A percentile compares a stretch with the other conserved stretches of the same genome.
Evolutionary conservation across 148 eudicot species (phyloP).

Genomic region (Fagopyrum esculentum): DNA sequence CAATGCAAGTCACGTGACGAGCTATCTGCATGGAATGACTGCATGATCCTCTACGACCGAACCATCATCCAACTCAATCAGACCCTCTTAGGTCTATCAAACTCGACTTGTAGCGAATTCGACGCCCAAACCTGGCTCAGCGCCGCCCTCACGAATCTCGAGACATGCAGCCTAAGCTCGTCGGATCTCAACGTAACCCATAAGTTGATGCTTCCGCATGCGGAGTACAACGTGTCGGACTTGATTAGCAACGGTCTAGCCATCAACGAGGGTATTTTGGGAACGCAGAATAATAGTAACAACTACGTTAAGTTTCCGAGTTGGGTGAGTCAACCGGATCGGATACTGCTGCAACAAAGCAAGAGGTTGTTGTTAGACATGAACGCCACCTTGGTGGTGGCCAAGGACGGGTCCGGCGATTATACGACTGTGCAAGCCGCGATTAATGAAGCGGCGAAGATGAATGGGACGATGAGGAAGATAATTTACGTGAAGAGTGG

Average conservation of each 20-base stretch:
- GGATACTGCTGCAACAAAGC: conserved; percentile 26
- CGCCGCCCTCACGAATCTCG: conserved; percentile 11
- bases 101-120: conserved; percentile 2
- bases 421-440: conserved; percentile 32
- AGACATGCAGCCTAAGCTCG: conserved; percentile 11
- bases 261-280: conserved; percentile 21
- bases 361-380: background rate
- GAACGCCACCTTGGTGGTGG: conserved; percentile 36
- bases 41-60: conserved; percentile 26
- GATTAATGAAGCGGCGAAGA: conserved; percentile 18
- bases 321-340: conserved; percentile 34
- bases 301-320: conserved; percentile 18
- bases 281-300: background rate
- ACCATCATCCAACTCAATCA: conserved; percentile 29
- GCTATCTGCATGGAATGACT: conserved; percentile 26
- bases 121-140: conserved; percentile 17
- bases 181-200: conserved; percentile 3
- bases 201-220: background rate
- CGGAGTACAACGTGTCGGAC: conserved; percentile 30
- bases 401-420: conserved; percentile 51
- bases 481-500: conserved; percentile 37
- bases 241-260: conserved; percentile 47
- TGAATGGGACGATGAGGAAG: conserved; percentile 23
- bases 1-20: conserved; percentile 19
- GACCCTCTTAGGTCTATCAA: conserved; percentile 22